Evolutionary conservation across 208 protist species (phyloP), one percentile per base, ranked within the genome.

Genomic region (Crithidia acanthocephali): DNA sequence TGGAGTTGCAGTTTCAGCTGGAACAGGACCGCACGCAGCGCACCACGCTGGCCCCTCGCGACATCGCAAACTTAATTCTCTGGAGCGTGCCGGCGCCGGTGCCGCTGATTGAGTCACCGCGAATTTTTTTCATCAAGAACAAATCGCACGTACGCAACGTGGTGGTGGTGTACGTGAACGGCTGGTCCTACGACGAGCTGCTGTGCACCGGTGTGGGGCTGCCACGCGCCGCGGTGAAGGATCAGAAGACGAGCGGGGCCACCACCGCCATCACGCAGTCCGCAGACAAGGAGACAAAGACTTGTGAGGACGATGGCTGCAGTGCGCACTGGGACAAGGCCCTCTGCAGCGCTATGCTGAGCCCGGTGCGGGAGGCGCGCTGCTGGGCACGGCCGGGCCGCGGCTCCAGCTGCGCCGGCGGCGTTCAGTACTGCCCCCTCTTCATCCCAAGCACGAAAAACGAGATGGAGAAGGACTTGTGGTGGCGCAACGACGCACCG

Each of bases 111-210:
- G 88, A 96, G 61, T 81, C 80, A 15, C 91, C 91, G 30, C 64
- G 75, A 22, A 72, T 87, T 27, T 93, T 93, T 71, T 90, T 92
- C 47, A 61, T 96, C 52, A 81, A 79, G 60, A 94, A 93, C 65
- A 91, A 89, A 62, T 93, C 86, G 5, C 79, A 57, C 13, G 44
- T 96, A 42, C 80, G 87, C 13, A 85, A 93, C 74, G 77, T 88
- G 28, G 75, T 92, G n/a, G 69, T 93, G 10, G 55, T 96, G 18
- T 96, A 92, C 60, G 84, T 94, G 27, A 89, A 94, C 53, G 88
- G 88, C 13, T 91, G 84, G 86, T 88, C 86, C 27, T 86, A 90
- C 68, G 84, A 92, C 51, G 76, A 85, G 64, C 85, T 95, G 77
- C 78, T 91, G 68, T 80, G 78, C 61, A 82, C 80, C 6, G 80